A percentile compares a stretch with the other conserved stretches of the same genome.
Evolutionary conservation across 2,329 filamentous ascomycete species (phyloP).

Genomic region (Gremmenia infestans): DNA sequence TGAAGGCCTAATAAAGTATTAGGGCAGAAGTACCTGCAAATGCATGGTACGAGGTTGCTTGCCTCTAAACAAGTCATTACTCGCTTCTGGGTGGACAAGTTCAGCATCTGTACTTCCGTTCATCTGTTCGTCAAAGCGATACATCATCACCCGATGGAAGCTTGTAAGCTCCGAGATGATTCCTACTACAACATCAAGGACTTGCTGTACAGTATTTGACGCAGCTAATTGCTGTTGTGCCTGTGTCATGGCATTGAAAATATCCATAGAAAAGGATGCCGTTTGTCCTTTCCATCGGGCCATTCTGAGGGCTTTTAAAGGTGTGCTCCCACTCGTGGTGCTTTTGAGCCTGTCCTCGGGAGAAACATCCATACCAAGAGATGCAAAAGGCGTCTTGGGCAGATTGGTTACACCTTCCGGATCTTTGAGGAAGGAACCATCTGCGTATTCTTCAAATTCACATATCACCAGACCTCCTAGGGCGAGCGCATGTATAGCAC

Average conservation of each 20-base stretch:
- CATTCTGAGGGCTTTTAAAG: constrained; percentile 17
- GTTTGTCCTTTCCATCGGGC: constrained; percentile 10
- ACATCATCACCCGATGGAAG: constrained; percentile 27
- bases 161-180: constrained; percentile 23
- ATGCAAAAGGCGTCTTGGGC: constrained; percentile 7
- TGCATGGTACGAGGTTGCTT: neutral
- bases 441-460: constrained; percentile 22
- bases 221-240: constrained; percentile 17
- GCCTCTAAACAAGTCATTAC: constrained; percentile 21
- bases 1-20: constrained; percentile 34
- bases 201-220: constrained; percentile 11
- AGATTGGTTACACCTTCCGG: constrained; percentile 5
- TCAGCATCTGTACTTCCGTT: constrained; percentile 27
- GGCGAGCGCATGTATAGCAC: constrained; percentile 18
- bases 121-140: constrained; percentile 23
- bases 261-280: constrained; percentile 18
- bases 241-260: constrained; percentile 23
- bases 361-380: constrained; percentile 8
- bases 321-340: constrained; percentile 15
- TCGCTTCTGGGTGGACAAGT: constrained; percentile 21
- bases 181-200: constrained; percentile 22
- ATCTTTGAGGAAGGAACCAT: constrained; percentile 17
- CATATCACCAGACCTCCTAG: constrained; percentile 19
- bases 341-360: constrained; percentile 19
- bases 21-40: neutral